Evolutionary conservation across 2,329 filamentous ascomycete genomes (phyloP).

Genomic region (Hypoxylon sp.): DNA sequence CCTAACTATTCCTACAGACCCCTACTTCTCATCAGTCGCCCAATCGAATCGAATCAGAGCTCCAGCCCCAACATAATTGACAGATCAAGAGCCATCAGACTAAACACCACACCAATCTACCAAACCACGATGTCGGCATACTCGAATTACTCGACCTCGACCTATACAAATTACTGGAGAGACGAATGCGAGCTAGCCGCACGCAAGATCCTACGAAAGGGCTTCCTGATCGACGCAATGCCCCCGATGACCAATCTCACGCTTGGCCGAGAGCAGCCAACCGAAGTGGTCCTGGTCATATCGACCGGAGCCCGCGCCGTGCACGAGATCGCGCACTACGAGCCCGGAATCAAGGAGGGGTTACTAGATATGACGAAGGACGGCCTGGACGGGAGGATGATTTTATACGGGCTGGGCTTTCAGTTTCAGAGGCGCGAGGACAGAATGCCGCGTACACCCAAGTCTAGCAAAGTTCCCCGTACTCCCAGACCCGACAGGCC

Average conservation of each 20-base stretch:
- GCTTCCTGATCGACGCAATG: conserved; percentile 27
- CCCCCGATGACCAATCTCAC: conserved; percentile 12
- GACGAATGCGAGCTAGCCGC: conserved; percentile 26
- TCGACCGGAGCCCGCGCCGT: conserved; percentile 22
- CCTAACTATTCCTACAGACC: neutral
- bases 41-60: neutral
- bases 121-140: neutral
- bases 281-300: conserved; percentile 23
- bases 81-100: neutral
- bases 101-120: neutral
- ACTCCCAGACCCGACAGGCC: too few relatives aligned
- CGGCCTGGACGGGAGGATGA: conserved; percentile 37
- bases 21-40: neutral
- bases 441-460: neutral
- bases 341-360: conserved; percentile 32
- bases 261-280: conserved; percentile 18
- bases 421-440: conserved; percentile 24
- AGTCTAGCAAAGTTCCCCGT: too few relatives aligned
- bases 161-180: conserved; percentile 4
- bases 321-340: conserved; percentile 4
- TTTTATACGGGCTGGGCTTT: conserved; percentile 37
- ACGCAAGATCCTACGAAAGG: conserved; percentile 25
- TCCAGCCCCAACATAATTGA: neutral
- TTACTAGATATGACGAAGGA: conserved; percentile 31
- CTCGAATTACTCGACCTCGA: too few relatives aligned